Evolutionary conservation across 768 basidiomycete species (phyloP), one percentile per base, ranked within the genome.

Genomic region (Chiua virens): DNA sequence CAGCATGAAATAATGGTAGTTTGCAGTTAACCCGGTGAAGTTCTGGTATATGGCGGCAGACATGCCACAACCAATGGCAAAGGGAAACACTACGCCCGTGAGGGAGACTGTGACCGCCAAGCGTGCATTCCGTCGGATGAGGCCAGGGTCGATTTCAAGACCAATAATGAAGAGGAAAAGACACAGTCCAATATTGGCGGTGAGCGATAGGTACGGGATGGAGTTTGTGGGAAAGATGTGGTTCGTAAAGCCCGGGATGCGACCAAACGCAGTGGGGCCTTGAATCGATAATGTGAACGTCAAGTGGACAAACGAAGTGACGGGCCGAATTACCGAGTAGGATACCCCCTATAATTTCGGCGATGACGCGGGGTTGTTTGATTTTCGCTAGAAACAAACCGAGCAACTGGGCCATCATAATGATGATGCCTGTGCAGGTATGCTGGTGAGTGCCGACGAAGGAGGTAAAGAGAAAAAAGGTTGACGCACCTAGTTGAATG

Each of bases 141-240:
- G 74, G 4, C 75, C 73, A 0, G 80, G 73, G 56, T 98, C 97
- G 50, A 97, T 94, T 71, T 92, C 90, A 18, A 96, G 83, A 1
- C 96, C 96, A 32, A 98, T 87, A 54, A 98, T 81, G 74, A 98
- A 98, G 11, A 98, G 80, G 73, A 92, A 94, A 41, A 94, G 81
- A 56, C 85, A 86, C 8, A 92, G 78, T 1, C 91, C 96, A 56
- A 99, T 89, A 62, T 88, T 92, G 18, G 96, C 90, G 23, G 89
- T 85, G 32, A 98, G 85, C 36, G 82, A 85, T 30, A 98, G 83
- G 67, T 83, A 96, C 0, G 93, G 75, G 5, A 79, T 60, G 0
- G 92, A 93, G 0, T 65, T 68, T 0, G 69, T 0, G 0, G 96
- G 93, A 67, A 98, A 98, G 49, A 98, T 84, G 64, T 88, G 85